phyloP scores from a whole-genome alignment of 2,329 filamentous ascomycete species.

The Blumeria graminis region DNA sequence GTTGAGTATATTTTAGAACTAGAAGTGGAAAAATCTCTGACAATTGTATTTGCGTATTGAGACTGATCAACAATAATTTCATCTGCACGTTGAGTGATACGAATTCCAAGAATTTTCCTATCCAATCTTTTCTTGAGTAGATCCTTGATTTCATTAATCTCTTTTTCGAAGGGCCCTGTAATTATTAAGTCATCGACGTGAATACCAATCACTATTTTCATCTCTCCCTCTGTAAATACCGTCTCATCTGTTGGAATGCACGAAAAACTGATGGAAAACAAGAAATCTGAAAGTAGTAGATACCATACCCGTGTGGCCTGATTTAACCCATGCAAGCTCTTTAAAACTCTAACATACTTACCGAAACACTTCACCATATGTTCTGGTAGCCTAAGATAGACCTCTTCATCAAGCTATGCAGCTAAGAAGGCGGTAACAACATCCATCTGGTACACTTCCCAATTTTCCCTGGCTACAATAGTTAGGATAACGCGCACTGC shows the following conservation, averaged over 20 bases:
- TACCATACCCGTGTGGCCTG: conserved; percentile 2
- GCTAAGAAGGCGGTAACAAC: conserved; percentile 12
- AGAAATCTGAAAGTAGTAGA: conserved; percentile 3
- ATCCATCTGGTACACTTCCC: background rate
- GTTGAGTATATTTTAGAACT: background rate
- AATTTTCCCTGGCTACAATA: background rate
- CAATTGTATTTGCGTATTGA: background rate
- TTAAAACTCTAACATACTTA: background rate
- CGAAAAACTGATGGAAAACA: background rate
- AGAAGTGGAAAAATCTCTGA: background rate
- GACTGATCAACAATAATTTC: background rate
- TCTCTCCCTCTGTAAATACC: background rate
- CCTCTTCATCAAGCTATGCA: conserved; percentile 9
- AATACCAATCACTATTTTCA: background rate
- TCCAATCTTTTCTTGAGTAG: background rate
- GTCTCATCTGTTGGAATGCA: background rate
- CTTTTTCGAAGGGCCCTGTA: background rate
- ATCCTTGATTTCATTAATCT: background rate
- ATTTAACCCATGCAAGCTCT: background rate
- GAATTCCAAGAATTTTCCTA: background rate
- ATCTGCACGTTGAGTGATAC: background rate
- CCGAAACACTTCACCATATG: background rate
- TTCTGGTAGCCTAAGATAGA: conserved; percentile 2
- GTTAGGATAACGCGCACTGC: background rate
- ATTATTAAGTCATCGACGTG: background rate